A percentile compares a stretch with the other conserved stretches of the same genome.
phyloP scores from a whole-genome alignment of 768 basidiomycete species.

The Mrakia blollopis region DNA sequence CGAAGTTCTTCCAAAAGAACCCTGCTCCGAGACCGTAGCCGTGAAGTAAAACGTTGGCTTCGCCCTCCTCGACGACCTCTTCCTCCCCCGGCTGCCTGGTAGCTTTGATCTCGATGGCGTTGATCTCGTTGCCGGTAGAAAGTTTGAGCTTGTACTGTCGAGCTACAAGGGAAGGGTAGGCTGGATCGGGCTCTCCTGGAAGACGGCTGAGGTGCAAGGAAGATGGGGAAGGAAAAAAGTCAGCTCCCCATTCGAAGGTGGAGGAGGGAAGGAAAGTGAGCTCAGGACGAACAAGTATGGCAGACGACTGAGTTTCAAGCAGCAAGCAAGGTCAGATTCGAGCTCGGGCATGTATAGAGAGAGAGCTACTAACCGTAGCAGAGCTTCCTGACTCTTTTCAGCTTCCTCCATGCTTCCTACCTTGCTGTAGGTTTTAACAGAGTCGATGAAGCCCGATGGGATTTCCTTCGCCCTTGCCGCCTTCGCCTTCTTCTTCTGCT shows the following conservation, averaged over 20 bases:
- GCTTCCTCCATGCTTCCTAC: not conserved
- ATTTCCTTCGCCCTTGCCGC: not conserved
- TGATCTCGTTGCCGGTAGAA: not conserved
- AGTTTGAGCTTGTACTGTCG: conserved; percentile 19
- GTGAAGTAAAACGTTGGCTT: conserved; percentile 12
- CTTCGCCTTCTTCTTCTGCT: not conserved
- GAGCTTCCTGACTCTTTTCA: conserved; percentile 3
- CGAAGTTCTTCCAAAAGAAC: conserved; percentile 25
- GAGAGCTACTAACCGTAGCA: not conserved
- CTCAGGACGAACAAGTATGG: conserved; percentile 27
- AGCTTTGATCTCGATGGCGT: conserved; percentile 26
- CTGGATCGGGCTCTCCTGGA: conserved; percentile 18
- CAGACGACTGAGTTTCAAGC: conserved; percentile 10
- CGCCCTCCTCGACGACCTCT: not conserved
- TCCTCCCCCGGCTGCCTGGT: not conserved
- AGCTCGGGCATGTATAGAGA: not conserved
- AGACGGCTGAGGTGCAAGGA: conserved; percentile 10
- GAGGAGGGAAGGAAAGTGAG: not conserved
- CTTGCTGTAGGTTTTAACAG: not conserved
- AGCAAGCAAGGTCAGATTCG: not conserved
- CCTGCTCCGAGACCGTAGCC: conserved; percentile 21
- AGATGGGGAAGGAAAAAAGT: not conserved
- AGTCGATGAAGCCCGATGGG: not conserved
- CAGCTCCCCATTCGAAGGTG: not conserved
- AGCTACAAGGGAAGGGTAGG: conserved; percentile 12